Conservation (phyloP, 139 green algal genomes). For the Dunaliella primolecta region DNA sequence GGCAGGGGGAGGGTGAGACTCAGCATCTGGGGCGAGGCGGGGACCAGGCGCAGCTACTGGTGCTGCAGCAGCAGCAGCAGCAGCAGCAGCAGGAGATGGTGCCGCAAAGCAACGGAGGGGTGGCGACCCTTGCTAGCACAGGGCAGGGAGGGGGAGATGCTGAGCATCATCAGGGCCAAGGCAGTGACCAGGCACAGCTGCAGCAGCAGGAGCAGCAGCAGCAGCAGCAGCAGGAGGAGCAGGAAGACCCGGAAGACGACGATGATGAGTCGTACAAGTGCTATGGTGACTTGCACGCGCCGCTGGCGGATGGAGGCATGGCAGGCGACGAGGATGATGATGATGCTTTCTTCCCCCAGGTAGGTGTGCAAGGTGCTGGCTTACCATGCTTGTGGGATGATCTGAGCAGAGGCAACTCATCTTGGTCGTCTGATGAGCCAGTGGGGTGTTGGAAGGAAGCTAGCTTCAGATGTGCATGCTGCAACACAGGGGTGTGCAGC, state of each 20-base stretch:
- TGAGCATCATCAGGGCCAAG: background rate
- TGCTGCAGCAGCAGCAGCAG: background rate
- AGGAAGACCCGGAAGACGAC: background rate
- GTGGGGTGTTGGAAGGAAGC: background rate
- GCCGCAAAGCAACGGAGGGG: no score
- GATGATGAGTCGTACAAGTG: slow-evolving; percentile 6
- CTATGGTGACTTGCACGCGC: background rate
- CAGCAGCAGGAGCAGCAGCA: background rate
- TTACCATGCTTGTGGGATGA: background rate
- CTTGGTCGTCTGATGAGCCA: background rate
- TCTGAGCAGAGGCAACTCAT: background rate
- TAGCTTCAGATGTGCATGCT: background rate
- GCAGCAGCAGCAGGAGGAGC: background rate
- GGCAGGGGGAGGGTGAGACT: no score
- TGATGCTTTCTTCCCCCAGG: background rate
- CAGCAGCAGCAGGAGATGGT: background rate
- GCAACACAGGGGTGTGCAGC: no score
- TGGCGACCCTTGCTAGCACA: no score
- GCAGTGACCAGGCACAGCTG: background rate
- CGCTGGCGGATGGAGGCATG: background rate
- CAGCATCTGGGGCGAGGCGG: no score
- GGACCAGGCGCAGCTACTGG: background rate
- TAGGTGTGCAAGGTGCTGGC: background rate
- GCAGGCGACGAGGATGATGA: background rate
- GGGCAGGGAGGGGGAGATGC: no score